A percentile compares a stretch with the other conserved stretches of the same genome.
phyloP scores from a whole-genome alignment of 352 stramenopile genomes.

The Globisporangium irregulare region DNA sequence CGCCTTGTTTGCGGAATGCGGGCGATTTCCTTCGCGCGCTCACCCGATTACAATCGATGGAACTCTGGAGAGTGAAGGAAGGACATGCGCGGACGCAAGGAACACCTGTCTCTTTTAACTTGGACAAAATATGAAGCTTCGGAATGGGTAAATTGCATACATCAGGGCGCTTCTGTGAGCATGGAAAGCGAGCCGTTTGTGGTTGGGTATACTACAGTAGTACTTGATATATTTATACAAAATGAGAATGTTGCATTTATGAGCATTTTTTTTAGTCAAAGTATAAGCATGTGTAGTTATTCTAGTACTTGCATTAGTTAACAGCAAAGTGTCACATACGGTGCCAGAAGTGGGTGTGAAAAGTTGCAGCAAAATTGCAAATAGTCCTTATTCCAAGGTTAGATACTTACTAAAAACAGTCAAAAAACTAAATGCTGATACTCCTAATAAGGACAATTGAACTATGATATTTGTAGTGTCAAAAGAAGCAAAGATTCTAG shows the following conservation, averaged over 20 bases:
- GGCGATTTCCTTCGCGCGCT: conserved; percentile 17
- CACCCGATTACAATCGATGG: not conserved
- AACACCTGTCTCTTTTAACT: not conserved
- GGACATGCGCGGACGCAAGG: not conserved
- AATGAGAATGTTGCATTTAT: no score
- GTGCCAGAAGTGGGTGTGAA: not conserved
- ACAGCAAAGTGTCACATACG: not conserved
- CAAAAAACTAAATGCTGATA: no score
- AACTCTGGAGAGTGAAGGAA: not conserved
- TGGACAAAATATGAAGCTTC: not conserved
- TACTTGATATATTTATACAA: no score
- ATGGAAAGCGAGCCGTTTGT: no score
- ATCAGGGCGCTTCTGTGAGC: not conserved
- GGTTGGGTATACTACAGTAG: no score
- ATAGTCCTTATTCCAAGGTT: no score
- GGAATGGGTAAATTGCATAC: fast-evolving
- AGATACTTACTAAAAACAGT: no score
- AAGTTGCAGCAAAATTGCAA: no score
- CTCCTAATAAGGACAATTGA: no score
- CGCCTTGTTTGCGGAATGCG: not conserved
- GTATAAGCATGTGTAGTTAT: not conserved
- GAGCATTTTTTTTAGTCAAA: not conserved
- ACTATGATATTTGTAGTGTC: not conserved
- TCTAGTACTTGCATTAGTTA: not conserved
- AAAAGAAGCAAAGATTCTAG: not conserved